phyloP scores from a whole-genome alignment of 2,329 filamentous ascomycete genomes.

The Arthroderma sp. region DNA sequence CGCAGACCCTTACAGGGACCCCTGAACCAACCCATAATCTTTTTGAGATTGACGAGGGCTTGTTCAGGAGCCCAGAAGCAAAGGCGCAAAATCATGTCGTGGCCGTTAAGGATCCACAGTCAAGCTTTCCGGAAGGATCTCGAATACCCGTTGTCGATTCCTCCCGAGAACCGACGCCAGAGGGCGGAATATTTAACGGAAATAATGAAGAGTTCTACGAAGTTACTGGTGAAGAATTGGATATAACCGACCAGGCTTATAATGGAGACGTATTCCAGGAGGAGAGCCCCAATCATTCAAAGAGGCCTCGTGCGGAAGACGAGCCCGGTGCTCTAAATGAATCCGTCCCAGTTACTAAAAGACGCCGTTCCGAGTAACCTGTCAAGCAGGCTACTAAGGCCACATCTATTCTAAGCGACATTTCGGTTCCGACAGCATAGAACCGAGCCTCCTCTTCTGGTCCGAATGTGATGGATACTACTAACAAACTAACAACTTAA shows the following conservation, averaged over 20 bases:
- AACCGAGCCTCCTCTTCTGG: too few species aligned
- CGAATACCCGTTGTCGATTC: not conserved
- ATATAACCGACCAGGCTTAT: conserved; percentile 27
- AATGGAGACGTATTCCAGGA: conserved; percentile 16
- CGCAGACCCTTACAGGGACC: conserved; percentile 7
- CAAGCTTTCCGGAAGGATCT: conserved; percentile 1
- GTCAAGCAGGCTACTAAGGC: too few species aligned
- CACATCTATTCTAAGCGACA: too few species aligned
- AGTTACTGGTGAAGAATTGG: conserved; percentile 17
- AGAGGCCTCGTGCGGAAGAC: conserved; percentile 8
- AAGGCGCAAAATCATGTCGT: conserved; percentile 5
- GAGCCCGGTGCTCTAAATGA: conserved; percentile 4
- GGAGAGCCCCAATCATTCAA: conserved; percentile 11
- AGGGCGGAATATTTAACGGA: conserved; percentile 10
- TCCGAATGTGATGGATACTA: too few species aligned
- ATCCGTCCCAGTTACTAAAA: conserved; percentile 6
- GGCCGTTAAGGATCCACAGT: not conserved
- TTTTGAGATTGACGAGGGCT: conserved; percentile 21
- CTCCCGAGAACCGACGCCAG: not conserved
- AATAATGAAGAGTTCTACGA: conserved; percentile 14
- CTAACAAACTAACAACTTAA: too few species aligned
- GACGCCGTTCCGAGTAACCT: conserved; percentile 9
- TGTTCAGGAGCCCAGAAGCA: conserved; percentile 16
- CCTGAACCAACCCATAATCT: conserved; percentile 15
- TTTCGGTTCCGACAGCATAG: too few species aligned